Conservation (phyloP, 768 basidiomycete species). For the Pleurotus salmoneostramineus region DNA sequence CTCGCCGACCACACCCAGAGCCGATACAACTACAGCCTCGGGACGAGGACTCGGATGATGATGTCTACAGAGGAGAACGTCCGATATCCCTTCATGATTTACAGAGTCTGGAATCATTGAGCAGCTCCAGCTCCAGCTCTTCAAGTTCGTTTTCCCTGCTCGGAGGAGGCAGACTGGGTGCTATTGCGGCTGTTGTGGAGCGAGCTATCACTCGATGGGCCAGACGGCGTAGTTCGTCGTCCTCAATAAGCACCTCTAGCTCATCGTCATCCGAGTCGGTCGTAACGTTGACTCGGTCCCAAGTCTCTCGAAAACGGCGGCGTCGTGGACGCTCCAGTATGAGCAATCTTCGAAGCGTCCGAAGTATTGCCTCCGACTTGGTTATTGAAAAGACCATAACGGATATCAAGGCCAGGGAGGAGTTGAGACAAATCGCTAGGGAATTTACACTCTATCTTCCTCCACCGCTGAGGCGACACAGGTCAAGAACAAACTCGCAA, state of each 20-base stretch:
- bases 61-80: conserved; percentile 60
- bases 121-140: conserved; percentile 25
- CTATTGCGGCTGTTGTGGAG: conserved; percentile 61
- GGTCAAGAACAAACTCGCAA: not conserved
- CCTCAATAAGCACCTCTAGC: not conserved
- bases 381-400: conserved; percentile 51
- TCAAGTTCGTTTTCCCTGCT: conserved; percentile 34
- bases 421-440: conserved; percentile 54
- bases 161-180: conserved; percentile 40
- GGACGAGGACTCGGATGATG: conserved; percentile 26
- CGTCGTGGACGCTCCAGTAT: conserved; percentile 37
- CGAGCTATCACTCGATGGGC: conserved; percentile 74
- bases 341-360: conserved; percentile 45
- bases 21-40: not conserved
- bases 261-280: conserved; percentile 27
- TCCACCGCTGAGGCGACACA: conserved; percentile 20
- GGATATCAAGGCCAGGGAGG: conserved; percentile 61
- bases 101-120: conserved; percentile 17
- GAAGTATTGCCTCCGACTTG: conserved; percentile 24
- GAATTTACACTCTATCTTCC: conserved; percentile 66
- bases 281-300: conserved; percentile 35
- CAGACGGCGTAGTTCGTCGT: conserved; percentile 34
- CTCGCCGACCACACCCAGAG: not conserved
- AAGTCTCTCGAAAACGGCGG: conserved; percentile 37
- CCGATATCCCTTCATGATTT: conserved; percentile 24